phyloP scores from a whole-genome alignment of 2,329 filamentous ascomycete genomes.

The Aureobasidium namibiae region DNA sequence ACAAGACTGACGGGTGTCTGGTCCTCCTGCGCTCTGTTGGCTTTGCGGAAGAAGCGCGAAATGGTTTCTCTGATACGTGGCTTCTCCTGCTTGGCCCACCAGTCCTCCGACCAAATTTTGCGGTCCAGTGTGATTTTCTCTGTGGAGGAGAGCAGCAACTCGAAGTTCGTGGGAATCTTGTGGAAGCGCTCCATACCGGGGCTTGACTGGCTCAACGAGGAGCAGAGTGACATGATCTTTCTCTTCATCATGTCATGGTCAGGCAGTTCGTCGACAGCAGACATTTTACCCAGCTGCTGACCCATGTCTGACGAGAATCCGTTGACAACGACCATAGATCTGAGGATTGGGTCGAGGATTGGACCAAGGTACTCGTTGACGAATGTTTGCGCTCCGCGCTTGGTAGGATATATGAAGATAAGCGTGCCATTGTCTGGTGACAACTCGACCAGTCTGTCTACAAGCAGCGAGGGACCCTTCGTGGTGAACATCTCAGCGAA shows the following conservation, averaged over 20 bases:
- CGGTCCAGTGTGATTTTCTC: constrained; percentile 44
- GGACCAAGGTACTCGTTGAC: constrained; percentile 52
- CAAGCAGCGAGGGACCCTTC: constrained; percentile 48
- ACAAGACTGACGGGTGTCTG: constrained; percentile 45
- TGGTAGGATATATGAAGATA: constrained; percentile 56
- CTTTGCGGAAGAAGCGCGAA: constrained; percentile 36
- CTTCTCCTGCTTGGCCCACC: constrained; percentile 59
- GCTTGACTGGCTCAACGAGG: constrained; percentile 20
- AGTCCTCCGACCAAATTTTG: constrained; percentile 49
- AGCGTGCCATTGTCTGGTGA: constrained; percentile 49
- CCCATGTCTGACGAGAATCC: constrained; percentile 50
- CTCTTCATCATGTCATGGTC: constrained; percentile 44
- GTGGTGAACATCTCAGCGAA: constrained; percentile 50
- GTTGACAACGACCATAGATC: constrained; percentile 51
- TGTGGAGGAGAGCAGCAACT: constrained; percentile 43
- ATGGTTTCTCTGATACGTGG: constrained; percentile 47
- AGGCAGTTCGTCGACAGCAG: constrained; percentile 45
- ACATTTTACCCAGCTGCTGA: constrained; percentile 45
- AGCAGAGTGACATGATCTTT: constrained; percentile 19
- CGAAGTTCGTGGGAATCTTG: constrained; percentile 25
- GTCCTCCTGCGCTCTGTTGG: constrained; percentile 31
- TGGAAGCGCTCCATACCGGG: constrained; percentile 24
- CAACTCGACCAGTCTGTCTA: constrained; percentile 53
- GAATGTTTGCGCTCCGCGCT: constrained; percentile 49
- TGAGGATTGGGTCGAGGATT: constrained; percentile 52